Evolutionary conservation across 805 yeast genomes (phyloP).

Genomic region (Maudiozyma serrabonitensis): DNA sequence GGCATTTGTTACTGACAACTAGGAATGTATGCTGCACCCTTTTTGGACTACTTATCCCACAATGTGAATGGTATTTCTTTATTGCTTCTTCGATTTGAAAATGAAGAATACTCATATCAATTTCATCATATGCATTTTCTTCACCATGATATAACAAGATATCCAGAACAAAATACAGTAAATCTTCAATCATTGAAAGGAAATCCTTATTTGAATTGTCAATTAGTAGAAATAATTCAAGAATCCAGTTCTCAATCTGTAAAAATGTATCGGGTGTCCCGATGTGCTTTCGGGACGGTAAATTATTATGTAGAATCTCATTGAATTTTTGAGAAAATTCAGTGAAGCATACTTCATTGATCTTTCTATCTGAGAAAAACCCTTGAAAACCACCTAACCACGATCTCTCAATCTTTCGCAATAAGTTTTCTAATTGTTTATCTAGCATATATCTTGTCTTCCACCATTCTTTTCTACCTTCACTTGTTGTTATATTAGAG

Average conservation of each 20-base stretch:
- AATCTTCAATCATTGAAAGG: slow-evolving; percentile 44
- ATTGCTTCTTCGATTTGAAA: slow-evolving; percentile 43
- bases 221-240: slow-evolving; percentile 42
- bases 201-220: slow-evolving; percentile 24
- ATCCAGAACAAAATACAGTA: slow-evolving; percentile 54
- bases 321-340: slow-evolving; percentile 33
- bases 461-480: slow-evolving; percentile 75
- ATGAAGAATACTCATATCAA: slow-evolving; percentile 48
- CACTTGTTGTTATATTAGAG: slow-evolving; percentile 41
- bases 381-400: slow-evolving; percentile 79
- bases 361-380: slow-evolving; percentile 37
- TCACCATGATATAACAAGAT: slow-evolving; percentile 54
- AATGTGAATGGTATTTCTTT: slow-evolving; percentile 17
- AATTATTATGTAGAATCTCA: slow-evolving; percentile 33
- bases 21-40: slow-evolving; percentile 50
- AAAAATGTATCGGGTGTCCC: slow-evolving; percentile 20
- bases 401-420: slow-evolving; percentile 46
- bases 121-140: slow-evolving; percentile 52
- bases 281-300: slow-evolving; percentile 38
- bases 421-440: slow-evolving; percentile 38
- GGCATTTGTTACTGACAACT: slow-evolving; percentile 56
- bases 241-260: slow-evolving; percentile 37
- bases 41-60: neutral
- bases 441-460: slow-evolving; percentile 53
- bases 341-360: slow-evolving; percentile 20